Evolutionary conservation across 2,329 filamentous ascomycete genomes (phyloP), one percentile per base, ranked within the genome.

Genomic region (Fusarium nelsonii): DNA sequence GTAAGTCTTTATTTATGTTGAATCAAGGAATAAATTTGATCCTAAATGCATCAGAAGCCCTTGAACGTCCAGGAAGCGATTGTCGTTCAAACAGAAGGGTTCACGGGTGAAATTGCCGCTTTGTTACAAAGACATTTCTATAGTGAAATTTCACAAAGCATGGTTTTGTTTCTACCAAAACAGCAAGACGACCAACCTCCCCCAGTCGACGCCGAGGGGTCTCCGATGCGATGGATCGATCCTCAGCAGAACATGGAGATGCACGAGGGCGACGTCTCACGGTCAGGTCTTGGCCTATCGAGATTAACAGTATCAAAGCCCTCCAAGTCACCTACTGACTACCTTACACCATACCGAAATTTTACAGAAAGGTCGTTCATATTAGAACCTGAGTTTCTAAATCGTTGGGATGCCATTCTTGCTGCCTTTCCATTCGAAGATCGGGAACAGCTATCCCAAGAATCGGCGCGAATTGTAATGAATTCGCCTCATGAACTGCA

Each of bases 301-400:
- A 18, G 0, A 0, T 0, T 0, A 7, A 8, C 20, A 5, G 1
- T 14, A 1, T 34, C 1, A 9, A 5, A 28, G 4, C 1, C 0
- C 3, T 2, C 5, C 2, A 10, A 3, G 4, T 34, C 49, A 14
- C 1, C 15, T 1, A 4, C 0, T 15, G 15, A 23, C 26, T 14
- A n/a, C 4, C 14, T 32, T 6, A 6, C 23, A 9, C 12, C 37
- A 9, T n/a, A n/a, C n/a, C n/a, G n/a, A n/a, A n/a, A n/a, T n/a
- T n/a, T n/a, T n/a, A n/a, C n/a, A n/a, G n/a, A n/a, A n/a, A n/a
- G n/a, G n/a, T 20, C 20, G 20, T 53, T 8, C 0, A 10, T 0
- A 1, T n/a, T 43, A 3, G 20, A 11, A 8, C 15, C 4, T 3
- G 28, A 48, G 15, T 41, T 59, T 7, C 23, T 48, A 6, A 7